Evolutionary conservation across 495 filamentous ascomycete genomes (phyloP).

Genomic region (Venustampulla echinocandica): DNA sequence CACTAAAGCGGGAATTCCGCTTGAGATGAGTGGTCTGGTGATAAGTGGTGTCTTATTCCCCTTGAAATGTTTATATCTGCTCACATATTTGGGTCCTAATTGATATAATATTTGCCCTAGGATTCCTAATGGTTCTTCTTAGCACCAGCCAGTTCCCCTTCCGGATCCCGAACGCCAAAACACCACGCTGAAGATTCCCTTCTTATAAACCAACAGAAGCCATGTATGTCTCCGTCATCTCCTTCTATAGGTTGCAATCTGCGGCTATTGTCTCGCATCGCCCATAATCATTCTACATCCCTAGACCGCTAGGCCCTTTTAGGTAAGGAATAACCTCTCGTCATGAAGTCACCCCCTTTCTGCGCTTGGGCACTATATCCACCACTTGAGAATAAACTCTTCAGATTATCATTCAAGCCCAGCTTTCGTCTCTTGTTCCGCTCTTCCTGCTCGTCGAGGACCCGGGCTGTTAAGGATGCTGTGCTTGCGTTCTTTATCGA

Average conservation of each 20-base stretch:
- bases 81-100: too few species aligned
- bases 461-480: slow-evolving; percentile 72
- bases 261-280: too few species aligned
- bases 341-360: slow-evolving; percentile 67
- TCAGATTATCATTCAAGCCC: slow-evolving; percentile 57
- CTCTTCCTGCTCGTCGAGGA: slow-evolving; percentile 76
- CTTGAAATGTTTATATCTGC: too few species aligned
- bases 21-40: too few species aligned
- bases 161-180: slow-evolving; percentile 1
- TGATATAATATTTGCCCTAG: too few species aligned
- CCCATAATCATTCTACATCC: too few species aligned
- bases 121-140: neutral
- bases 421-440: slow-evolving; percentile 72
- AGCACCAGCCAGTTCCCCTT: neutral
- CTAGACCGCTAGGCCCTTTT: too few species aligned
- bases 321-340: slow-evolving; percentile 61
- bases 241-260: too few species aligned
- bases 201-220: too few species aligned
- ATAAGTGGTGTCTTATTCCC: too few species aligned
- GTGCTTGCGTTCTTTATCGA: slow-evolving; percentile 83
- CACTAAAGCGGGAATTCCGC: too few species aligned
- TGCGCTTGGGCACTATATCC: slow-evolving; percentile 38
- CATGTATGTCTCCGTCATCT: too few species aligned
- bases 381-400: slow-evolving; percentile 55
- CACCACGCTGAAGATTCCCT: neutral